Percentiles rank a stretch among this genome's conserved stretches.
phyloP scores from a whole-genome alignment of 2,329 filamentous ascomycete species.

The Cryoendolithus antarcticus region DNA sequence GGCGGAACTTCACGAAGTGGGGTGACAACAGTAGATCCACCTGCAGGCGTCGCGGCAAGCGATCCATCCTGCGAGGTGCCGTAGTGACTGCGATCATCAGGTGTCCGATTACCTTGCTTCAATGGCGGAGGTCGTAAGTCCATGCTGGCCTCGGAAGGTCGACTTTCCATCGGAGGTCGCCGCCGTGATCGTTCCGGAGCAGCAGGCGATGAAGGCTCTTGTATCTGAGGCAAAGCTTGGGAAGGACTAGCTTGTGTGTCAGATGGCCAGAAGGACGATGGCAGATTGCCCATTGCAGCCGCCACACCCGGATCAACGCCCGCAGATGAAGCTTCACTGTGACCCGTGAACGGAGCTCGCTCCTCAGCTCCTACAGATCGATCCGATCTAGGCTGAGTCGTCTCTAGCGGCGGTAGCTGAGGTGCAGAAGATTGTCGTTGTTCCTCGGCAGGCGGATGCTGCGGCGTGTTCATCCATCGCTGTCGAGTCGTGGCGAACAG shows the following conservation, averaged over 20 bases:
- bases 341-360: slow-evolving; percentile 5
- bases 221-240: slow-evolving; percentile 3
- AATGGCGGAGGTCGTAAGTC: slow-evolving; percentile 22
- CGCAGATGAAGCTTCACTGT: slow-evolving; percentile 12
- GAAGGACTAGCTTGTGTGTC: slow-evolving; percentile 4
- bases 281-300: slow-evolving; percentile 13
- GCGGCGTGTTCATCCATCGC: slow-evolving; percentile 3
- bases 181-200: slow-evolving; percentile 15
- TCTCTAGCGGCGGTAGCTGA: slow-evolving; percentile 7
- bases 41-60: neutral
- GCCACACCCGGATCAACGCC: slow-evolving; percentile 14
- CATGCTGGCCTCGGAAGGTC: slow-evolving; percentile 9
- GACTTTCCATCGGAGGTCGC: slow-evolving; percentile 10
- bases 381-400: slow-evolving; percentile 1
- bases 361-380: slow-evolving; percentile 4
- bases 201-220: slow-evolving; percentile 8
- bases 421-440: neutral
- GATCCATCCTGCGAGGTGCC: slow-evolving; percentile 3
- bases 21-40: slow-evolving; percentile 1
- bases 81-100: slow-evolving; percentile 6
- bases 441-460: neutral
- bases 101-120: slow-evolving; percentile 7
- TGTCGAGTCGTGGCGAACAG: slow-evolving; percentile 3
- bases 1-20: slow-evolving; percentile 7
- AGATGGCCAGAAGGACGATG: slow-evolving; percentile 17